Conservation (phyloP, 345 rosid genomes). For the Streptanthus diversifolius region DNA sequence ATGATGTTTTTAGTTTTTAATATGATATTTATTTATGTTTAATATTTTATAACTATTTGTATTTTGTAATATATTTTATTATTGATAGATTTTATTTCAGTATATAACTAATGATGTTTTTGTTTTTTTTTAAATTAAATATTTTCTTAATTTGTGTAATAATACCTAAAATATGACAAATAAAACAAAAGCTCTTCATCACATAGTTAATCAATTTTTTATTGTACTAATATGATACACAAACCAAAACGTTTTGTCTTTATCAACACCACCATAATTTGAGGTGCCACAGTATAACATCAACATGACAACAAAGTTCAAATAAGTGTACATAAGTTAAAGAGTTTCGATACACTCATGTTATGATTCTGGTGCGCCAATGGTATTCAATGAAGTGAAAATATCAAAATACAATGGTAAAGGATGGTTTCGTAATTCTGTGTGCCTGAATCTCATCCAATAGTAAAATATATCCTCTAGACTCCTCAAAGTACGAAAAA, state of each 20-base stretch:
- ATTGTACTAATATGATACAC: not conserved
- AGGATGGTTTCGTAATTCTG: not conserved
- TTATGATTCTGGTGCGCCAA: constrained; percentile 1
- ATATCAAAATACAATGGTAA: not conserved
- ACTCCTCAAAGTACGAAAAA: not conserved
- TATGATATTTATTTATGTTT: no score
- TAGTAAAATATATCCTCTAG: not conserved
- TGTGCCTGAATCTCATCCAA: not conserved
- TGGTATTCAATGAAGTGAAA: not conserved
- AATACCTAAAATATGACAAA: no score
- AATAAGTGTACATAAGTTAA: not conserved
- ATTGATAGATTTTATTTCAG: no score
- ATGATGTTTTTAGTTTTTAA: no score
- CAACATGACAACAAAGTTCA: not conserved
- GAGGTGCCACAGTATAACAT: not conserved
- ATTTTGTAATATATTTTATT: no score
- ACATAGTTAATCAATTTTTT: not conserved
- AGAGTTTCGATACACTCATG: not conserved
- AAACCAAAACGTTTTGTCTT: not conserved
- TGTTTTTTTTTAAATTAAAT: no score
- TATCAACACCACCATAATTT: not conserved
- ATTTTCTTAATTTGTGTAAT: no score
- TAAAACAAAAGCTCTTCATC: no score
- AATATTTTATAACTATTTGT: no score
- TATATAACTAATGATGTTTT: no score